These are phyloP conservation scores for Handroanthus guayacan DNA, from an alignment of 257 asterid genomes.

Conservation along the genomic window DNA sequence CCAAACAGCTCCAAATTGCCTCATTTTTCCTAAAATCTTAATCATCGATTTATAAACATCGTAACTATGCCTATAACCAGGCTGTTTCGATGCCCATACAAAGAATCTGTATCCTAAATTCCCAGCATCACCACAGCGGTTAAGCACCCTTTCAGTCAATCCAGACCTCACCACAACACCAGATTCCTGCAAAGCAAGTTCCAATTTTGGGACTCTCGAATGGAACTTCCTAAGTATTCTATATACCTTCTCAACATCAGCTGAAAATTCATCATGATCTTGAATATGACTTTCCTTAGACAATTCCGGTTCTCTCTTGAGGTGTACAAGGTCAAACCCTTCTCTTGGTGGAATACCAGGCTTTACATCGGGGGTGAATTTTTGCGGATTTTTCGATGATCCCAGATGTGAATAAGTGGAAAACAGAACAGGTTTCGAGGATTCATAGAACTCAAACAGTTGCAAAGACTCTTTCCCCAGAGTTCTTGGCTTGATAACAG, in stretches of 20 bases:
- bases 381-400: constrained; percentile 41
- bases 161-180: constrained; percentile 75
- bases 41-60: constrained; percentile 88
- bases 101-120: constrained; percentile 87
- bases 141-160: constrained; percentile 83
- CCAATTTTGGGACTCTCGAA: constrained; percentile 82
- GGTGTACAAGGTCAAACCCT: constrained; percentile 57
- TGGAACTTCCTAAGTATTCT: constrained; percentile 72
- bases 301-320: constrained; percentile 43
- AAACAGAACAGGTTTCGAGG: constrained; percentile 39
- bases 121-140: constrained; percentile 96
- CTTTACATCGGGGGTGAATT: constrained; percentile 14
- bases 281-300: constrained; percentile 39
- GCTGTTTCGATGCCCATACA: constrained; percentile 83
- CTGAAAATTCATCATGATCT: constrained; percentile 66
- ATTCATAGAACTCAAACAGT: constrained; percentile 37
- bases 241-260: constrained; percentile 83
- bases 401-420: constrained; percentile 49
- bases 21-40: constrained; percentile 82
- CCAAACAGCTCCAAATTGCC: constrained; percentile 97
- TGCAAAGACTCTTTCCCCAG: constrained; percentile 5
- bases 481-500: constrained; percentile 25
- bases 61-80: constrained; percentile 73
- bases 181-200: constrained; percentile 84
- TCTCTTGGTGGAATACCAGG: constrained; percentile 38